These are phyloP conservation scores for Tuber melanosporum DNA, from an alignment of 495 filamentous ascomycete species.

Conservation along the genomic window DNA sequence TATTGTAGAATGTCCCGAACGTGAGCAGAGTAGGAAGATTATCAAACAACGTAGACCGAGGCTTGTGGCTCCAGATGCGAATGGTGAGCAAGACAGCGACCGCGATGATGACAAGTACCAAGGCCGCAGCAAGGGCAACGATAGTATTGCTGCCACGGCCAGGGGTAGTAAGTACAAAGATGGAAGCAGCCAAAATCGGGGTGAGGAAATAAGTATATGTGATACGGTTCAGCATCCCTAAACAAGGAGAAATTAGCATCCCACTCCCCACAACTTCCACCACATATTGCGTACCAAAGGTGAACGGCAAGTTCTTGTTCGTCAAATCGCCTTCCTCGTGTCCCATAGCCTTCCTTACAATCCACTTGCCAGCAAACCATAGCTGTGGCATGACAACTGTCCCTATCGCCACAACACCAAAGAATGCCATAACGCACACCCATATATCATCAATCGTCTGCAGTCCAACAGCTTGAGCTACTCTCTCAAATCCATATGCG, in stretches of 20 bases:
- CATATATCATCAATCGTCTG: conserved; percentile 70
- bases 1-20: conserved; percentile 97
- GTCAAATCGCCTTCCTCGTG: conserved; percentile 81
- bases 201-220: conserved; percentile 87
- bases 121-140: conserved; percentile 64
- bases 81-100: conserved; percentile 73
- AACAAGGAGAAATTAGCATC: conserved; percentile 15
- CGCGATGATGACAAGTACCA: conserved; percentile 62
- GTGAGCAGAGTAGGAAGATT: conserved; percentile 81
- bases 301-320: conserved; percentile 89
- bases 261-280: neutral
- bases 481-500: conserved; percentile 64
- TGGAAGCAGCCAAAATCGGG: conserved; percentile 74
- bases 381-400: conserved; percentile 68
- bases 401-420: conserved; percentile 62
- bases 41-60: conserved; percentile 81
- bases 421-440: conserved; percentile 84
- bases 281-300: conserved; percentile 56
- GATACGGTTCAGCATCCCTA: conserved; percentile 60
- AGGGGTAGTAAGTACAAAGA: conserved; percentile 85
- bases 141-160: conserved; percentile 58
- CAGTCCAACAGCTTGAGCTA: conserved; percentile 83
- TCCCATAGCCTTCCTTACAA: conserved; percentile 60
- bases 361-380: conserved; percentile 68
- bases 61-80: conserved; percentile 70